Percentiles rank a stretch among this genome's conserved stretches.
Conservation (phyloP, 768 basidiomycete genomes). For the Pulveroboletus sp. region DNA sequence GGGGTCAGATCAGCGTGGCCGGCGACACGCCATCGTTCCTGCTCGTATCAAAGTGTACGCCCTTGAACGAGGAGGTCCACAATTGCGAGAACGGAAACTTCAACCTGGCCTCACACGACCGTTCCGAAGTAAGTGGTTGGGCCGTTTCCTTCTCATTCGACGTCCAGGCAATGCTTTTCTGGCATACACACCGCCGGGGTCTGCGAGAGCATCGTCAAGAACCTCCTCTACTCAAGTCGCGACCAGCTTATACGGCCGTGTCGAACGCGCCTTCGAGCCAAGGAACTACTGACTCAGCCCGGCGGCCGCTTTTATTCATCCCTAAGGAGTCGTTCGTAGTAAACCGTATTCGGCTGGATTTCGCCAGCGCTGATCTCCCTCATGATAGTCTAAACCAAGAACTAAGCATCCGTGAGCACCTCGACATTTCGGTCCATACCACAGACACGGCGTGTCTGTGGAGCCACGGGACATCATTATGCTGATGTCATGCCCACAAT, state of each 20-base stretch:
- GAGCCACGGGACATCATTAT: too few relatives aligned
- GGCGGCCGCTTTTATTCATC: constrained; percentile 73
- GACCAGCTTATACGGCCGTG: too few relatives aligned
- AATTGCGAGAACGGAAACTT: constrained; percentile 15
- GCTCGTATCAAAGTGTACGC: neutral
- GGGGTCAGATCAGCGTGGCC: neutral
- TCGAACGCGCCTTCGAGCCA: too few relatives aligned
- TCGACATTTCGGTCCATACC: constrained; percentile 74
- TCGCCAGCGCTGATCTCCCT: neutral
- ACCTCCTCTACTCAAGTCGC: neutral
- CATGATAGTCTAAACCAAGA: constrained; percentile 74
- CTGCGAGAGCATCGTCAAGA: neutral
- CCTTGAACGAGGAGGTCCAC: neutral
- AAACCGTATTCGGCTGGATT: neutral
- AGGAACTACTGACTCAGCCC: constrained; percentile 23
- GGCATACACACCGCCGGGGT: constrained; percentile 15
- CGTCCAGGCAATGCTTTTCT: constrained; percentile 5
- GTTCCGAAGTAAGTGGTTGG: constrained; percentile 9
- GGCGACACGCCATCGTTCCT: neutral
- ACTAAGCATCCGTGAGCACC: constrained; percentile 61
- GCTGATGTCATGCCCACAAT: too few relatives aligned
- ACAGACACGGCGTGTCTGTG: constrained; percentile 88
- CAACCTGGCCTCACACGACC: constrained; percentile 15
- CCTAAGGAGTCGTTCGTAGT: constrained; percentile 75
- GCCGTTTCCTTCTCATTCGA: constrained; percentile 13